Conservation (phyloP, 2,329 filamentous ascomycete genomes). For the Fusarium mundagurra region DNA sequence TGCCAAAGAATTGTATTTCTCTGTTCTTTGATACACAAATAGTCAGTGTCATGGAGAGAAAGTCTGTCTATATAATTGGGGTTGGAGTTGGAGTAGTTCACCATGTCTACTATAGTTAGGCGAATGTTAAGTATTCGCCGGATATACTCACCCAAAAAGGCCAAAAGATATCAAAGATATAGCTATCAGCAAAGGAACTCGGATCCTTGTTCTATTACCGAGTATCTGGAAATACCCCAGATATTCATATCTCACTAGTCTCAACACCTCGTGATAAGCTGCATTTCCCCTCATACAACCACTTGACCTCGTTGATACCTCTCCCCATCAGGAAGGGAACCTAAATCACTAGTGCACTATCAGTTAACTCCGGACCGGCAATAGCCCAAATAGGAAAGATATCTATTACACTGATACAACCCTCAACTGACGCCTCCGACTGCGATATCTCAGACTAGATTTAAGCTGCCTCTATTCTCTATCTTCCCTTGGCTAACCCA, state of each 20-base stretch:
- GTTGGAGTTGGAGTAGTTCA: neutral
- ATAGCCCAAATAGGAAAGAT: constrained; percentile 10
- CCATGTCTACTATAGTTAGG: neutral
- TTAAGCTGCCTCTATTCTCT: constrained; percentile 10
- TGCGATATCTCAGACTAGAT: neutral
- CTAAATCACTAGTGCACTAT: constrained; percentile 1
- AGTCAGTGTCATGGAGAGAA: neutral
- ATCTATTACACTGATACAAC: constrained; percentile 3
- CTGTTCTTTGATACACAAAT: neutral
- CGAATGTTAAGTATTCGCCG: neutral
- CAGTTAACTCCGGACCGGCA: neutral
- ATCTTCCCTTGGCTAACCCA: constrained; percentile 6
- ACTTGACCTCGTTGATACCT: neutral
- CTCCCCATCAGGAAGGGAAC: constrained; percentile 13
- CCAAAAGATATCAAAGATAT: neutral
- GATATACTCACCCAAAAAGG: neutral
- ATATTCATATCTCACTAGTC: neutral
- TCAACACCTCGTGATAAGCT: constrained; percentile 12
- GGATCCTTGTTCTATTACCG: constrained; percentile 5
- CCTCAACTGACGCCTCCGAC: neutral
- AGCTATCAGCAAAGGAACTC: neutral
- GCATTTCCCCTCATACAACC: neutral
- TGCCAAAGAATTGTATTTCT: neutral
- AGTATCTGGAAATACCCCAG: neutral
- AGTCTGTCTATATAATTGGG: neutral